A percentile compares a stretch with the other conserved stretches of the same genome.
phyloP scores from a whole-genome alignment of 495 filamentous ascomycete species.

The Aspergillus baeticus region DNA sequence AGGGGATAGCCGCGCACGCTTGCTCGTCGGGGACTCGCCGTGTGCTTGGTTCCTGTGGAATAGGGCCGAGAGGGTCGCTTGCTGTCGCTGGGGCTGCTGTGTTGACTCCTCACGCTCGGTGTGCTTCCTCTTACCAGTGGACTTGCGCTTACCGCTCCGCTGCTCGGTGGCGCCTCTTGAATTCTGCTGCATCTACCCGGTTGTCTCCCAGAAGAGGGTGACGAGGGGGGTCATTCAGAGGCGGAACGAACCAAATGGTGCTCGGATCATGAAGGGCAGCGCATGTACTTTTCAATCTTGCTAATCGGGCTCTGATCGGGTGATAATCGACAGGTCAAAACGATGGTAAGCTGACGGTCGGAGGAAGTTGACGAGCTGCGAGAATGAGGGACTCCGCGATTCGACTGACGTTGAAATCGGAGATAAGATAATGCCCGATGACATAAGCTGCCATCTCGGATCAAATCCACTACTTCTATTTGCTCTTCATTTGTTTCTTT shows the following conservation, averaged over 20 bases:
- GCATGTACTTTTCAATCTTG: slow-evolving; percentile 7
- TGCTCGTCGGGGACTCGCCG: slow-evolving; percentile 32
- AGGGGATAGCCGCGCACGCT: slow-evolving; percentile 42
- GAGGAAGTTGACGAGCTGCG: not conserved
- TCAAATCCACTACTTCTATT: too few species aligned
- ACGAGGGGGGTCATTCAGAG: slow-evolving; percentile 21
- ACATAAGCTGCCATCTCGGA: not conserved
- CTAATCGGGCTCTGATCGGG: not conserved
- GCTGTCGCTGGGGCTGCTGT: slow-evolving; percentile 37
- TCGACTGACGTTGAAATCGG: slow-evolving; percentile 17
- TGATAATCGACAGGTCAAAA: slow-evolving; percentile 1
- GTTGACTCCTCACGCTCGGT: slow-evolving; percentile 39
- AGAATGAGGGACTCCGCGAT: slow-evolving; percentile 12
- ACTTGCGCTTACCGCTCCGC: slow-evolving; percentile 50
- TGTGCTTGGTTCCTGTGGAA: slow-evolving; percentile 33
- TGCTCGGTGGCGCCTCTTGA: slow-evolving; percentile 43
- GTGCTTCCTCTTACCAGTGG: slow-evolving; percentile 48
- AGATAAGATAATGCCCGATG: slow-evolving; percentile 29
- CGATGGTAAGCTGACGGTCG: not conserved
- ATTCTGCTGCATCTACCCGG: slow-evolving; percentile 50
- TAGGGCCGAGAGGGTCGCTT: slow-evolving; percentile 51
- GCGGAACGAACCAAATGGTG: slow-evolving; percentile 20
- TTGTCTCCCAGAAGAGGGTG: slow-evolving; percentile 29
- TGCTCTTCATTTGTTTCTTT: not conserved
- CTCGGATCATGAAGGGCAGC: slow-evolving; percentile 17